Evolutionary conservation across 2,329 filamentous ascomycete species (phyloP).

Genomic region (Didymella sp.): DNA sequence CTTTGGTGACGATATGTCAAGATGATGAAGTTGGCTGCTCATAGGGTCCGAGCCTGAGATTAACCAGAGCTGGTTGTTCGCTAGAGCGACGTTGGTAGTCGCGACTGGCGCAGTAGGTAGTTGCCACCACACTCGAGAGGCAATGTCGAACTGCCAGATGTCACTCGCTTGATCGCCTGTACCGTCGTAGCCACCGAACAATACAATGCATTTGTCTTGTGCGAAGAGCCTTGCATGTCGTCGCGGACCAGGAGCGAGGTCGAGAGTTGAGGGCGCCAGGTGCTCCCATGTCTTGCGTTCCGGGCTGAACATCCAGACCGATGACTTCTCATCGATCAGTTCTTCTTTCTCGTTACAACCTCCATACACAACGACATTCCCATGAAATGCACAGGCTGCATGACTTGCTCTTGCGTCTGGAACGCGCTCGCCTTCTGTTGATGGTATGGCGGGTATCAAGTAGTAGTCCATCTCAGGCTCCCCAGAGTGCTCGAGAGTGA

Average conservation of each 20-base stretch:
- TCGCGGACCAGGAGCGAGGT: conserved; percentile 31
- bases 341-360: conserved; percentile 44
- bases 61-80: conserved; percentile 50
- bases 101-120: conserved; percentile 37
- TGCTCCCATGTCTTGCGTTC: conserved; percentile 39
- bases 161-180: conserved; percentile 35
- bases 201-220: conserved; percentile 26
- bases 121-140: conserved; percentile 31
- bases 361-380: conserved; percentile 51
- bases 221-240: conserved; percentile 32
- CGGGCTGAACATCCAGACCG: conserved; percentile 53
- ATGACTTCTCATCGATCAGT: conserved; percentile 46
- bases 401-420: conserved; percentile 49
- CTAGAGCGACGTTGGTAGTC: conserved; percentile 47
- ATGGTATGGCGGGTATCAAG: conserved; percentile 51
- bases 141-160: conserved; percentile 37
- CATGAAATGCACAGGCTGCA: conserved; percentile 50
- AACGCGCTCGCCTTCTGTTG: conserved; percentile 38
- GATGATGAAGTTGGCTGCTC: conserved; percentile 40
- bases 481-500: conserved; percentile 46
- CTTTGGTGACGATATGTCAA: conserved; percentile 29
- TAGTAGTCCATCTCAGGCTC: conserved; percentile 50
- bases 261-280: conserved; percentile 22
- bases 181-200: conserved; percentile 39
- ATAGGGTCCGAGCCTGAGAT: conserved; percentile 47